These are phyloP conservation scores for Alopecurus myosuroides DNA, from an alignment of 176 grass and related monocot species.

Conservation along the genomic window DNA sequence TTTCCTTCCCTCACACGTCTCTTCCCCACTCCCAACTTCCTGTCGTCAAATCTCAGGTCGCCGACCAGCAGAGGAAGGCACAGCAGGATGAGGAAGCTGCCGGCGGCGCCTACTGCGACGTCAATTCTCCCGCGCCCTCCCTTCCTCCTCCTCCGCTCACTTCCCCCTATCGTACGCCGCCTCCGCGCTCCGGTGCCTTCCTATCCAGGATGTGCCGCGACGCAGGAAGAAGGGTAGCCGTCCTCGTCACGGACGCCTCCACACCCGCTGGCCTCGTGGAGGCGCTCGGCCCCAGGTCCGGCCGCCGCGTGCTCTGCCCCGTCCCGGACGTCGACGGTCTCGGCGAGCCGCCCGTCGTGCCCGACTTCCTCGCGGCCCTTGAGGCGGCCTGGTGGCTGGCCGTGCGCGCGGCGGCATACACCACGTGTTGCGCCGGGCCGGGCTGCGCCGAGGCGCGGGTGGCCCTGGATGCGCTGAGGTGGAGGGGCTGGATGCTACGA, in stretches of 20 bases:
- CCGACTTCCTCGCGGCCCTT: conserved; percentile 43
- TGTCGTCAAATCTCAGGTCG: too few relatives aligned
- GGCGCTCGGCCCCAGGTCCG: conserved; percentile 52
- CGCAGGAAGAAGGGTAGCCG: conserved; percentile 1
- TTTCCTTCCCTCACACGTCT: too few relatives aligned
- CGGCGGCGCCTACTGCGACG: too few relatives aligned
- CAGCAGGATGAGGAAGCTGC: too few relatives aligned
- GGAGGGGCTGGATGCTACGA: conserved; percentile 56
- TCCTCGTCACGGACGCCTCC: conserved; percentile 54
- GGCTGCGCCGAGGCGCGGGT: conserved; percentile 37
- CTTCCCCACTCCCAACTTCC: too few relatives aligned
- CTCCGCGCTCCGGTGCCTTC: conserved; percentile 29
- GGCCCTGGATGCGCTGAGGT: conserved; percentile 50
- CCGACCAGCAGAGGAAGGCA: too few relatives aligned
- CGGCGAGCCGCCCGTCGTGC: conserved; percentile 59
- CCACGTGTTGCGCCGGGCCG: conserved; percentile 61
- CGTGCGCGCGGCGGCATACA: conserved; percentile 52
- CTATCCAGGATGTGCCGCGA: conserved; percentile 46
- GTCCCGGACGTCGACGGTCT: conserved; percentile 57
- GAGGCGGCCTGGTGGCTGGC: conserved; percentile 50
- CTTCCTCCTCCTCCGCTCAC: background rate
- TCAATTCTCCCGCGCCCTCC: conserved; percentile 59
- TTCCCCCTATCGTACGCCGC: conserved; percentile 25
- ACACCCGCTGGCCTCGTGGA: conserved; percentile 51
- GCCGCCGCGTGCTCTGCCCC: conserved; percentile 58